These are phyloP conservation scores for Xylaria hypoxylon DNA, from an alignment of 2,329 filamentous ascomycete species.

Conservation along the genomic window DNA sequence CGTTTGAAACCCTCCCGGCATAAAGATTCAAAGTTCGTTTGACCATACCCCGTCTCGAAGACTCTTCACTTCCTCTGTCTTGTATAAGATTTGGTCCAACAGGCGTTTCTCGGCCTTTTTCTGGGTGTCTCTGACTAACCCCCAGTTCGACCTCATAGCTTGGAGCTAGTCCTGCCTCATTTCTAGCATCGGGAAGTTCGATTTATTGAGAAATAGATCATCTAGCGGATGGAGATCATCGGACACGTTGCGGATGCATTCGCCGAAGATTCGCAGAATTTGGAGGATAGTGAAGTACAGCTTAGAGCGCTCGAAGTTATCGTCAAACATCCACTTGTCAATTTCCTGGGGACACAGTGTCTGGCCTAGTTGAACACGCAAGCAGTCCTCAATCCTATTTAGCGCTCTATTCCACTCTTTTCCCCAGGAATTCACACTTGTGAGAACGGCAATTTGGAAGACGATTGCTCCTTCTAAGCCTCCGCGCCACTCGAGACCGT, in stretches of 20 bases:
- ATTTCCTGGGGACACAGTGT: not conserved
- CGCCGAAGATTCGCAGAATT: conserved; percentile 11
- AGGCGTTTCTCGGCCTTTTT: conserved; percentile 1
- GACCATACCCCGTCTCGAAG: conserved; percentile 17
- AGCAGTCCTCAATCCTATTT: not conserved
- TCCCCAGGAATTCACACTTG: not conserved
- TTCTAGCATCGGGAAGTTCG: not conserved
- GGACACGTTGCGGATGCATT: not conserved
- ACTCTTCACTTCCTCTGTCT: conserved; percentile 24
- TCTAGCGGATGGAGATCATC: conserved; percentile 3
- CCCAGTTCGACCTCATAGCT: conserved; percentile 5
- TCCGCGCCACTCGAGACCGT: not conserved
- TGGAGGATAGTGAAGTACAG: conserved; percentile 13
- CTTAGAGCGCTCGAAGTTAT: conserved; percentile 6
- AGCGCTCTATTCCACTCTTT: not conserved
- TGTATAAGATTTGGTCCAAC: not conserved
- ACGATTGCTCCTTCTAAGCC: conserved; percentile 8
- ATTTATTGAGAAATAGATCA: not conserved
- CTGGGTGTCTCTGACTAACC: not conserved
- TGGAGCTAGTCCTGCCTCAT: conserved; percentile 4
- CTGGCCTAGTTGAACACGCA: not conserved
- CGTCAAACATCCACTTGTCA: conserved; percentile 11
- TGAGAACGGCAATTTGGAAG: not conserved
- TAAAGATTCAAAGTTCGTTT: not conserved
- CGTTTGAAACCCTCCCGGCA: not conserved